Conservation (phyloP, 2,329 filamentous ascomycete genomes). For the Diplocarpon mali region DNA sequence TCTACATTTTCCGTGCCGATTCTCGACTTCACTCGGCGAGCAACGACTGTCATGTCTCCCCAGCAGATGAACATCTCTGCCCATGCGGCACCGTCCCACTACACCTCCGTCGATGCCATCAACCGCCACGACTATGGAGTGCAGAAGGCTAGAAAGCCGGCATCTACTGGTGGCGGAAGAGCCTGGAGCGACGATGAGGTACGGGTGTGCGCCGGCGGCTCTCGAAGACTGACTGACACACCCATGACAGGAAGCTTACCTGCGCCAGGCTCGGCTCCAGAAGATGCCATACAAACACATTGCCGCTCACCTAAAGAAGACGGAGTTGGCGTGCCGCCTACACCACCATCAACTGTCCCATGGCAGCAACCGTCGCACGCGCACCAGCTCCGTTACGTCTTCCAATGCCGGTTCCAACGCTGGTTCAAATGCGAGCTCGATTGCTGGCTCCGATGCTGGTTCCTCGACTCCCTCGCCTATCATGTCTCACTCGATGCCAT, state of each 20-base stretch:
- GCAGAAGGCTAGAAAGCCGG: conserved; percentile 54
- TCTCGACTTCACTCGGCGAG: too few species aligned
- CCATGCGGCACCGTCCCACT: conserved; percentile 22
- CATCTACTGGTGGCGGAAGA: conserved; percentile 63
- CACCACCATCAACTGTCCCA: conserved; percentile 82
- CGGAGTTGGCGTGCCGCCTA: conserved; percentile 74
- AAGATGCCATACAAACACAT: conserved; percentile 92
- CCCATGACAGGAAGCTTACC: conserved; percentile 58
- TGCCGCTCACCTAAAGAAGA: conserved; percentile 75
- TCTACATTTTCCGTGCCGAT: too few species aligned
- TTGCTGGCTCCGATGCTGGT: conserved; percentile 51
- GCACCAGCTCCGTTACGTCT: conserved; percentile 59
- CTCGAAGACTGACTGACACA: conserved; percentile 7
- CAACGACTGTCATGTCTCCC: conserved; percentile 26
- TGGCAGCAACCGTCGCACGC: conserved; percentile 69
- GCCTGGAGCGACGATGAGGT: conserved; percentile 85
- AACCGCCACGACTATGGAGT: conserved; percentile 49
- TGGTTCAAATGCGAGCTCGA: conserved; percentile 39
- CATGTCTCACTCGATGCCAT: conserved; percentile 36
- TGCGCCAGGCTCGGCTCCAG: conserved; percentile 71
- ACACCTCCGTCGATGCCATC: conserved; percentile 37
- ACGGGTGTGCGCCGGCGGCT: conserved; percentile 14
- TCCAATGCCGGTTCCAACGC: conserved; percentile 37
- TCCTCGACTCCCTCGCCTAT: conserved; percentile 39
- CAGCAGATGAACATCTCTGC: conserved; percentile 27